Evolutionary conservation across 2,329 filamentous ascomycete species (phyloP).

Genomic region (Pestalotiopsis fici): DNA sequence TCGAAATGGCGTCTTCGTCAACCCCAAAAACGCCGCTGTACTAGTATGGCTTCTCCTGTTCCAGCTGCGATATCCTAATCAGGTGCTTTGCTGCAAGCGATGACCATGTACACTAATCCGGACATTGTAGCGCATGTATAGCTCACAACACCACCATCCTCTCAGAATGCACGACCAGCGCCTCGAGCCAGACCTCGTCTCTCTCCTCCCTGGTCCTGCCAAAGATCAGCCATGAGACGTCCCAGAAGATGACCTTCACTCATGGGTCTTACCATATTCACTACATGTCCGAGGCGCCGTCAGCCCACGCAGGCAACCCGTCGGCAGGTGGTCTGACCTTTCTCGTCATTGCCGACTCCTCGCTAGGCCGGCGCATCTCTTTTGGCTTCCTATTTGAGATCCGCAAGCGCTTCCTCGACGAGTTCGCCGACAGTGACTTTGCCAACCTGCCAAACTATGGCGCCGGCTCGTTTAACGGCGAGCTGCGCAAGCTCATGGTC

Average conservation of each 20-base stretch:
- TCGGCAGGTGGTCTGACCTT: conserved; percentile 85
- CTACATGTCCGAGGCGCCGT: conserved; percentile 85
- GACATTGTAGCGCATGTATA: conserved; percentile 75
- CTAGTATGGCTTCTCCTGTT: conserved; percentile 57
- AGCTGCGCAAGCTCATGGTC: conserved; percentile 76
- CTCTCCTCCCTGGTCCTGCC: conserved; percentile 93
- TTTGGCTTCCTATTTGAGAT: conserved; percentile 93
- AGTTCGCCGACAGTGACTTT: conserved; percentile 71
- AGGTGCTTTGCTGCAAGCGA: conserved; percentile 10
- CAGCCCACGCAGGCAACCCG: conserved; percentile 56
- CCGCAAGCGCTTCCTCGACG: conserved; percentile 79
- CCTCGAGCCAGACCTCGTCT: conserved; percentile 79
- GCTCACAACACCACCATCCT: conserved; percentile 93
- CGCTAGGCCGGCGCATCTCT: conserved; percentile 82
- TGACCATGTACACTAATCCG: conserved; percentile 14
- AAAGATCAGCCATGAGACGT: conserved; percentile 79
- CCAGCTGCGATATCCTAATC: not conserved
- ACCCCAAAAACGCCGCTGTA: conserved; percentile 68
- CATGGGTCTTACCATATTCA: conserved; percentile 92
- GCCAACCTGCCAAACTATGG: conserved; percentile 83
- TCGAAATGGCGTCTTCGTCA: conserved; percentile 71
- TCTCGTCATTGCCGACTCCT: conserved; percentile 81
- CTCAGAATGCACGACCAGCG: conserved; percentile 85
- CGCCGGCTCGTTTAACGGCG: conserved; percentile 81
- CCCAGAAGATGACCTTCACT: conserved; percentile 92